A percentile compares a stretch with the other conserved stretches of the same genome.
Evolutionary conservation across 2,329 filamentous ascomycete species (phyloP).

Genomic region (Thielaviopsis euricoi): DNA sequence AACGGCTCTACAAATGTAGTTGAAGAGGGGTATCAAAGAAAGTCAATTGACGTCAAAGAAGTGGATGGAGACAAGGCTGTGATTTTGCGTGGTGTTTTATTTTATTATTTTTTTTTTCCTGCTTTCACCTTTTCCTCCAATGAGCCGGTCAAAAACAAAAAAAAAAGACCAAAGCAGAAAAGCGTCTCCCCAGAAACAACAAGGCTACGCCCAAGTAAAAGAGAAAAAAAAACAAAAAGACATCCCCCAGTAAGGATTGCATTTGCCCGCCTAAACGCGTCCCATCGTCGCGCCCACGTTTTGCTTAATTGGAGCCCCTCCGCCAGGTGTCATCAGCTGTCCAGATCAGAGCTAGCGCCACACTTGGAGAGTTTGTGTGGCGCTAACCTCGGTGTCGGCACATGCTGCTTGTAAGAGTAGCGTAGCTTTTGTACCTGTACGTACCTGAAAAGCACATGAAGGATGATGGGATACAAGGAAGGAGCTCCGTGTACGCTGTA

Average conservation of each 20-base stretch:
- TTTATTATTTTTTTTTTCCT: no score
- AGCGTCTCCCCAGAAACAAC: neutral
- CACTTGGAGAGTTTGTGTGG: neutral
- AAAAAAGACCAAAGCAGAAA: neutral
- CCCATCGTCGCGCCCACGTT: neutral
- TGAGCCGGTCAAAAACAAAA: neutral
- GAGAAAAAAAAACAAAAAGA: neutral
- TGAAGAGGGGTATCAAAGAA: neutral
- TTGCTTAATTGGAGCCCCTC: neutral
- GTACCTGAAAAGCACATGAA: neutral
- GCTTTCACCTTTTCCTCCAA: neutral
- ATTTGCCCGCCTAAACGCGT: neutral
- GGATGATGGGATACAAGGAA: neutral
- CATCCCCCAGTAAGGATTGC: neutral
- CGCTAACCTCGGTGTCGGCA: constrained; percentile 11
- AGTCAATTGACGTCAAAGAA: neutral
- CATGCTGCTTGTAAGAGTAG: constrained; percentile 1
- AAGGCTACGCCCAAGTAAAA: neutral
- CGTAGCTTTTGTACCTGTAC: no score
- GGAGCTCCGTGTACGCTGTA: neutral
- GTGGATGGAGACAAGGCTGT: neutral
- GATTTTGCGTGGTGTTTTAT: neutral
- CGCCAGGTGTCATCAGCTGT: neutral
- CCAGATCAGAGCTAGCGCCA: neutral
- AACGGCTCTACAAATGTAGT: neutral